A percentile compares a stretch with the other conserved stretches of the same genome.
phyloP scores from a whole-genome alignment of 495 filamentous ascomycete species.

The Penicillium argentinense region DNA sequence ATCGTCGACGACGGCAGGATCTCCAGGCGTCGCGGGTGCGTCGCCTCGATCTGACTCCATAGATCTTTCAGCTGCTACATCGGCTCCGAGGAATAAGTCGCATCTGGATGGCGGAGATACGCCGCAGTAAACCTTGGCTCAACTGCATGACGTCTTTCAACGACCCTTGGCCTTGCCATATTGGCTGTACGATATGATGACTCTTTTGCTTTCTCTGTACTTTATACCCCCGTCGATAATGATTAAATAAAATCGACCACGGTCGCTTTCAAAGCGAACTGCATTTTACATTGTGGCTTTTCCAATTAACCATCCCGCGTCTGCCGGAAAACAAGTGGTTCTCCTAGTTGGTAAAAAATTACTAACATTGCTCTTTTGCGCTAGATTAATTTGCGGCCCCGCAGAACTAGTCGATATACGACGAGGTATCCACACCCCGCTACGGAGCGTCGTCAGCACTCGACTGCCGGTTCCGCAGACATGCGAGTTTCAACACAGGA shows the following conservation, averaged over 20 bases:
- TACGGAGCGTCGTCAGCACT: neutral
- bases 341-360: too few relatives aligned
- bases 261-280: neutral
- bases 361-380: too few relatives aligned
- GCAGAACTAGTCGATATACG: too few relatives aligned
- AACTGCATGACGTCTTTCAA: neutral
- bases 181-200: slow-evolving; percentile 36
- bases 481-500: too few relatives aligned
- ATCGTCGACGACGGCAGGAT: slow-evolving; percentile 4
- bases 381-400: too few relatives aligned
- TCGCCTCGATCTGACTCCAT: slow-evolving; percentile 13
- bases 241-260: neutral
- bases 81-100: neutral
- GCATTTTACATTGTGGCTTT: neutral
- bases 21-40: slow-evolving; percentile 2
- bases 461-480: too few relatives aligned
- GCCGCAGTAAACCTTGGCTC: neutral
- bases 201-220: slow-evolving; percentile 19
- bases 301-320: too few relatives aligned
- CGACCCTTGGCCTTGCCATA: neutral
- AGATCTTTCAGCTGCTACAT: neutral
- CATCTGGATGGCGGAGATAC: neutral
- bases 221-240: slow-evolving; percentile 19
- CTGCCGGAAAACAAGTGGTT: too few relatives aligned
- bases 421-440: slow-evolving; percentile 1